These are phyloP conservation scores for Bipolaris bicolor DNA, from an alignment of 2,329 filamentous ascomycete genomes.

Conservation along the genomic window DNA sequence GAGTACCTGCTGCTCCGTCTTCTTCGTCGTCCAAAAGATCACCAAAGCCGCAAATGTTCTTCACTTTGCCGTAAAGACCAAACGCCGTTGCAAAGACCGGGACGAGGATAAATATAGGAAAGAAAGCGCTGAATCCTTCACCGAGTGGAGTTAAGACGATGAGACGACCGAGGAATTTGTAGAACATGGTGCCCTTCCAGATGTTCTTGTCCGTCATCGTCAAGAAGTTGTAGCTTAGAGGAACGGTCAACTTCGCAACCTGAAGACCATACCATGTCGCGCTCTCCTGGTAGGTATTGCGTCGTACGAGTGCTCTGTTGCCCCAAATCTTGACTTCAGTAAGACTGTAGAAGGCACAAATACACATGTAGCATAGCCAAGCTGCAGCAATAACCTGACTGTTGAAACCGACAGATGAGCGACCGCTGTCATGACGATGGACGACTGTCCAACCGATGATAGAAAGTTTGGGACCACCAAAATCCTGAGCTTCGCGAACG, in stretches of 20 bases:
- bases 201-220: slow-evolving; percentile 80
- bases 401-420: slow-evolving; percentile 80
- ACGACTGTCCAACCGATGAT: slow-evolving; percentile 71
- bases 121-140: slow-evolving; percentile 83
- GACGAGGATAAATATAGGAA: slow-evolving; percentile 85
- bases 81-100: slow-evolving; percentile 87
- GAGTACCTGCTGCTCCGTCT: slow-evolving; percentile 63
- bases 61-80: slow-evolving; percentile 84
- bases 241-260: slow-evolving; percentile 89
- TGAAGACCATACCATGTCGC: slow-evolving; percentile 96
- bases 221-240: slow-evolving; percentile 94
- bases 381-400: slow-evolving; percentile 82
- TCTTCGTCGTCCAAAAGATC: slow-evolving; percentile 77
- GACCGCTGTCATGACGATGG: slow-evolving; percentile 74
- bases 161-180: slow-evolving; percentile 79
- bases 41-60: slow-evolving; percentile 78
- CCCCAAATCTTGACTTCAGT: slow-evolving; percentile 98
- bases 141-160: slow-evolving; percentile 85
- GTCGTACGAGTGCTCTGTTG: slow-evolving; percentile 83
- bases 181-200: slow-evolving; percentile 82
- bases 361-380: slow-evolving; percentile 97
- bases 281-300: slow-evolving; percentile 90
- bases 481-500: slow-evolving; percentile 73
- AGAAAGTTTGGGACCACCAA: slow-evolving; percentile 68
- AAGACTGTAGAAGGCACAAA: slow-evolving; percentile 84